A percentile compares a stretch with the other conserved stretches of the same genome.
phyloP scores from a whole-genome alignment of 2,329 filamentous ascomycete species.

The Aureobasidium sp. region DNA sequence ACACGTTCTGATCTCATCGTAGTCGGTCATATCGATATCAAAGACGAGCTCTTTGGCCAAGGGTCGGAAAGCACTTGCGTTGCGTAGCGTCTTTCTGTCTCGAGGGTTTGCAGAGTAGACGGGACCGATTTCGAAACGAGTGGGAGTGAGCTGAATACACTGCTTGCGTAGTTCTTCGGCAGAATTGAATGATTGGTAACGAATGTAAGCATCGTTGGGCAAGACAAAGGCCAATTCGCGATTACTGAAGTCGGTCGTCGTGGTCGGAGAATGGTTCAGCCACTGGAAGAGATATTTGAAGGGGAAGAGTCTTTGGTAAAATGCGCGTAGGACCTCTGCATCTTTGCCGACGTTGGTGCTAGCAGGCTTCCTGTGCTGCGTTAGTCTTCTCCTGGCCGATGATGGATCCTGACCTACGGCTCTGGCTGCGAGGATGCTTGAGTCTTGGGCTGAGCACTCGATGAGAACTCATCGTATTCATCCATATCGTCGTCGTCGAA shows the following conservation, averaged over 20 bases:
- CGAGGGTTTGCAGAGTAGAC: constrained; percentile 91
- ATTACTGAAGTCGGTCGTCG: constrained; percentile 81
- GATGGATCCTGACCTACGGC: constrained; percentile 29
- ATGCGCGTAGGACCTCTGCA: constrained; percentile 80
- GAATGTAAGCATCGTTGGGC: constrained; percentile 84
- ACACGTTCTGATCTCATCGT: constrained; percentile 93
- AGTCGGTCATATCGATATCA: constrained; percentile 99
- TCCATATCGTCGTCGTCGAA: constrained; percentile 53
- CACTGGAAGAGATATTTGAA: constrained; percentile 95
- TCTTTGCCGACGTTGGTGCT: constrained; percentile 36
- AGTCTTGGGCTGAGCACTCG: constrained; percentile 44
- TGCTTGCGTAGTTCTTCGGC: constrained; percentile 79
- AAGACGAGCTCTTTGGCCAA: constrained; percentile 93
- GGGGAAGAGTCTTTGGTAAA: constrained; percentile 92
- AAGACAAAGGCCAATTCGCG: constrained; percentile 95
- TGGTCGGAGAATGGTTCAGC: constrained; percentile 87
- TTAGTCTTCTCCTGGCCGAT: constrained; percentile 22
- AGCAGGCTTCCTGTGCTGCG: constrained; percentile 25
- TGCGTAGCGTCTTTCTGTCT: constrained; percentile 81
- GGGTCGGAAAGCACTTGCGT: constrained; percentile 74
- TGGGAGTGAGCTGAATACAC: constrained; percentile 77
- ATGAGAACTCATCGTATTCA: constrained; percentile 51
- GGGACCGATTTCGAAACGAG: constrained; percentile 97
- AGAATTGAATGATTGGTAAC: constrained; percentile 75
- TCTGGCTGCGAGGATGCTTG: constrained; percentile 35